Evolutionary conservation across 768 basidiomycete species (phyloP).

Genomic region (Leccinum barrowsii): DNA sequence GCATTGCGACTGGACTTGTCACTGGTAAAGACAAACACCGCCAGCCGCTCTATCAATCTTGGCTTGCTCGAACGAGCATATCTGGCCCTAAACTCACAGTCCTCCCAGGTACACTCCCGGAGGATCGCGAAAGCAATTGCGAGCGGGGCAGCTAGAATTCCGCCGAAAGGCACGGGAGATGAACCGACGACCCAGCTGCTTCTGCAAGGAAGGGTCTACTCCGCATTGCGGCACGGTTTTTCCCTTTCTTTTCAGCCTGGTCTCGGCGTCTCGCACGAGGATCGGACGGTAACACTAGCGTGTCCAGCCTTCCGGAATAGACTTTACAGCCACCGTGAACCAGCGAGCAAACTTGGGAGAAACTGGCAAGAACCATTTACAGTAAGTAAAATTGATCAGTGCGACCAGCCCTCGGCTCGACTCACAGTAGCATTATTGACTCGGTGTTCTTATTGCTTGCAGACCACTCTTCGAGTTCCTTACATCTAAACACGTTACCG

Average conservation of each 20-base stretch:
- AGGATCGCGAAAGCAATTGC: not conserved
- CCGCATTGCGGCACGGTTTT: not conserved
- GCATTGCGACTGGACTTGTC: conserved; percentile 6
- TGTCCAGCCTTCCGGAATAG: not conserved
- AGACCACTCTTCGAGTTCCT: not conserved
- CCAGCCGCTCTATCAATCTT: not conserved
- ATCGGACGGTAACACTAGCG: not conserved
- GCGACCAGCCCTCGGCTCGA: not conserved
- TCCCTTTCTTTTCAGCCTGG: not conserved
- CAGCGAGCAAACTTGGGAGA: not conserved
- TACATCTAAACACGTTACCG: not conserved
- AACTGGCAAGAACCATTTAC: not conserved
- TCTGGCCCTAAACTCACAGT: not conserved
- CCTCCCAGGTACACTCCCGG: not conserved
- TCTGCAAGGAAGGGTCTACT: not conserved
- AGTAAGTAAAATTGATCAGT: not conserved
- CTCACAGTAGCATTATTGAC: not conserved
- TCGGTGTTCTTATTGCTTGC: not conserved
- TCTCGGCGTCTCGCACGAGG: not conserved
- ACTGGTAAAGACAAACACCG: conserved; percentile 13
- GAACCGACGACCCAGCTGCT: not conserved
- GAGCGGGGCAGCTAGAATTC: not conserved
- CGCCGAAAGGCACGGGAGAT: not conserved
- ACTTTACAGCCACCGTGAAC: not conserved
- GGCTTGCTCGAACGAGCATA: not conserved